Conservation (phyloP, 129 eudicot species). For the Mikania micrantha region DNA sequence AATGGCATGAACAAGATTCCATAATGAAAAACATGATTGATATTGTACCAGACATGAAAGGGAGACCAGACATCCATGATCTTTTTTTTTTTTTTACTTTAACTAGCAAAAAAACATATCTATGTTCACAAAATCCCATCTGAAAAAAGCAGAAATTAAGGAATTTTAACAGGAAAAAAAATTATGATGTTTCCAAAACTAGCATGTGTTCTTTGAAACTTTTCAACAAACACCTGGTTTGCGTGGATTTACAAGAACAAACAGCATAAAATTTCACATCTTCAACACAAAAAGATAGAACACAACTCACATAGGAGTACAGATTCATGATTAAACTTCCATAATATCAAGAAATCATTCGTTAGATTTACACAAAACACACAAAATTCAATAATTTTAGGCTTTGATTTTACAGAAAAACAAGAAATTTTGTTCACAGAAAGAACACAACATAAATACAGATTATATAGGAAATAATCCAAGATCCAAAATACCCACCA, state of each 20-base stretch:
- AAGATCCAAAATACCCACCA: slow-evolving; percentile 38
- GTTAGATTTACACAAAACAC: slow-evolving; percentile 1
- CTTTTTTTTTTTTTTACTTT: slow-evolving; percentile 19
- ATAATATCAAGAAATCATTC: neutral
- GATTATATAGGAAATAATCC: too few relatives aligned
- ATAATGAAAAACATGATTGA: slow-evolving; percentile 33
- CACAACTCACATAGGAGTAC: neutral
- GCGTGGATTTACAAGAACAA: neutral
- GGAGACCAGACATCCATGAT: slow-evolving; percentile 27
- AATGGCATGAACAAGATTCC: slow-evolving; percentile 36
- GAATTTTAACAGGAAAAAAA: slow-evolving; percentile 3
- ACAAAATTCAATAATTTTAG: slow-evolving; percentile 10
- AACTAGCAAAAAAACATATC: slow-evolving; percentile 20
- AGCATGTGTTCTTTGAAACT: slow-evolving; percentile 14
- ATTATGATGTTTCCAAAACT: slow-evolving; percentile 15
- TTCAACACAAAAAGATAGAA: neutral
- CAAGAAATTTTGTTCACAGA: too few relatives aligned
- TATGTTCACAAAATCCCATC: slow-evolving; percentile 1
- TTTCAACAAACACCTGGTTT: slow-evolving; percentile 25
- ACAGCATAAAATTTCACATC: slow-evolving; percentile 3
- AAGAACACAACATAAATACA: too few relatives aligned
- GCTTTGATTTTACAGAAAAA: too few relatives aligned
- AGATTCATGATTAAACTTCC: neutral
- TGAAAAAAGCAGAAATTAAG: neutral
- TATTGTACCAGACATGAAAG: slow-evolving; percentile 18